Evolutionary conservation across 257 asterid species (phyloP), one percentile per base, ranked within the genome.

Genomic region (Ilex aquifolium): DNA sequence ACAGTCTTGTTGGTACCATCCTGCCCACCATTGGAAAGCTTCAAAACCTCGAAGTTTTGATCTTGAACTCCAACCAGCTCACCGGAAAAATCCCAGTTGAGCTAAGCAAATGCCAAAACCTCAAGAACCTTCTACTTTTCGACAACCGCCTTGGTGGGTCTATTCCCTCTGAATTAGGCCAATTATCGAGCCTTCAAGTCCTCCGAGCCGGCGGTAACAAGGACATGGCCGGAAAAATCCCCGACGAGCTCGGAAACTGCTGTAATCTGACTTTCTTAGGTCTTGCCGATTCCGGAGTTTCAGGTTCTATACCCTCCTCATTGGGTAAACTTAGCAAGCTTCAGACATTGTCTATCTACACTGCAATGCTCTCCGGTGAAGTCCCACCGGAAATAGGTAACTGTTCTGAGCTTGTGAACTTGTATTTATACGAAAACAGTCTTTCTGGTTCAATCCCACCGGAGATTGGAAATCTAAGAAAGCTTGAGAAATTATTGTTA

Each of bases 31-130:
- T 79, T 64, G 71, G 79, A 5, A 66, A 32, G 44, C 84, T 79
- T 69, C 63, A 36, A 31, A 69, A 75, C n/a, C 77, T 79, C 15
- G 63, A 72, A 58, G 81, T 72, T 30, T 72, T 79, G 68, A 39
- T 72, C 32, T 64, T 79, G 74, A 79, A 66, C 52, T 75, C 84
- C 7, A 79, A 79, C 56, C 81, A 66, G 31, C 62, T 79, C 31
- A 69, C 84, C 14, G 84, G 84, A 31, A 76, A 55, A 59, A 79
- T 79, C 71, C 84, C 84, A 49, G 66, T 32, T 60, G 81, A 79
- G 72, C 12, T 79, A 0, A 54, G 72, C 27, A 66, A 27, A 5
- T 79, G 84, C 3, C 60, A 31, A 16, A 60, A 60, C 17, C 50
- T 79, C 59, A 72, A 58, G 69, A 79, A 60, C 16, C 77, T 79